A percentile compares a stretch with the other conserved stretches of the same genome.
Evolutionary conservation across 2,329 filamentous ascomycete species (phyloP).

Genomic region (Fusarium nygamai): DNA sequence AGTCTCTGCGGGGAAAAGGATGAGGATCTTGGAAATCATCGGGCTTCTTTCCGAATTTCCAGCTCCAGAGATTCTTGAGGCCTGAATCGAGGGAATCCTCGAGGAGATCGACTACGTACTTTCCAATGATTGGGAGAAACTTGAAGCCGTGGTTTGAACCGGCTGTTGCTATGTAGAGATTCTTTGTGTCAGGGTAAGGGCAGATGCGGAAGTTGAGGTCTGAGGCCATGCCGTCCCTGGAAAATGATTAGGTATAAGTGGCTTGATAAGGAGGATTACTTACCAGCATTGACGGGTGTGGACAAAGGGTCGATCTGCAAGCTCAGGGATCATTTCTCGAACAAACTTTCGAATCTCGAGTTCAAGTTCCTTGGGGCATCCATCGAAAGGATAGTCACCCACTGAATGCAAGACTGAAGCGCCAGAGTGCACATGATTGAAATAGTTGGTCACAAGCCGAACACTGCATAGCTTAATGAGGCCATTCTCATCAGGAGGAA

Average conservation of each 20-base stretch:
- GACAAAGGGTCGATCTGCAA: constrained; percentile 57
- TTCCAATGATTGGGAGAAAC: constrained; percentile 63
- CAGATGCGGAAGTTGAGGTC: constrained; percentile 45
- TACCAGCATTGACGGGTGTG: constrained; percentile 57
- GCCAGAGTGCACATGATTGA: constrained; percentile 43
- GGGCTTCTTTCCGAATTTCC: constrained; percentile 34
- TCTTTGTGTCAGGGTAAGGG: constrained; percentile 30
- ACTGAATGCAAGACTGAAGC: constrained; percentile 33
- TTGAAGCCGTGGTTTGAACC: constrained; percentile 64
- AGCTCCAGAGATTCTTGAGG: constrained; percentile 52
- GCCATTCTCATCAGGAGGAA: constrained; percentile 60
- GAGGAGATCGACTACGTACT: constrained; percentile 52
- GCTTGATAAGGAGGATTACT: constrained; percentile 28
- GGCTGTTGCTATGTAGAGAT: constrained; percentile 61
- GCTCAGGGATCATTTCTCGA: constrained; percentile 45
- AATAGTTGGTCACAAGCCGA: constrained; percentile 61
- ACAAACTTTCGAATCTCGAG: constrained; percentile 62
- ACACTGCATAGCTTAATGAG: constrained; percentile 65
- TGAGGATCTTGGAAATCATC: constrained; percentile 35
- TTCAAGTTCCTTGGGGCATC: constrained; percentile 61
- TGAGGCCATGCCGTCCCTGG: constrained; percentile 45
- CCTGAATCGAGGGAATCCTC: constrained; percentile 51
- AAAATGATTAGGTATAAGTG: background rate
- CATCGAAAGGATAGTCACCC: constrained; percentile 37
- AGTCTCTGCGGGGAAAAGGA: constrained; percentile 32